Base-by-base conservation (phyloP, 202 grass and related monocot species). In the Carex arenaria region DNA sequence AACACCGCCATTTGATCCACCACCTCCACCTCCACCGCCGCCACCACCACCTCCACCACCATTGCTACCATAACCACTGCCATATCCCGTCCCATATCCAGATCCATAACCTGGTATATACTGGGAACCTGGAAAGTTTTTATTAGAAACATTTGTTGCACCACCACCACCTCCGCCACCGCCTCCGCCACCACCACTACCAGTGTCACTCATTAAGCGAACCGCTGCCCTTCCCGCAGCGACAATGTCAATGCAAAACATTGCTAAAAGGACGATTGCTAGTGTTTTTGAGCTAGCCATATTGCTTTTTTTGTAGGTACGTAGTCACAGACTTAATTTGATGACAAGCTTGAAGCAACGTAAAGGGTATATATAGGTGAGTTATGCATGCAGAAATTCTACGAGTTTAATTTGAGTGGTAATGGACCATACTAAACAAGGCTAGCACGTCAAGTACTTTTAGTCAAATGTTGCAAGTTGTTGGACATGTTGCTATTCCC, bases 251-350 rank as follows among this genome's bases (percentile, higher is more conserved):
- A 82, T 53, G 47, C 85, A 61, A 18, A 83, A 38, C 71, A 83
- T 52, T 3, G 78, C 22, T 14, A 84, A 6, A 17, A 87, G 28
- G 28, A 60, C 17, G 51, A 45, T 76, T 42, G 80, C 80, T 36
- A 87, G 34, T 47, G 72, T 82, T 31, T 83, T 83, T 12, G 17
- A 36, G 6, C 69, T 62, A 55, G 71, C 68, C 85, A 86, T 86
- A 51, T 54, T 10, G 7, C 60, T 56, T 4, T 52, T 61, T 30
- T n/a, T n/a, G n/a, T n/a, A n/a, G 1, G 5, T 30, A 10, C 2
- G 9, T 32, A 31, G 36, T 85, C 49, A 85, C 59, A 0, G 43
- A 19, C 62, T 67, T n/a, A 23, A 22, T 9, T 49, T 82, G 64
- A 36, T 82, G 59, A 54, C 23, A 19, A 53, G 80, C 4, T 82